These are phyloP conservation scores for Kwoniella shandongensis DNA, from an alignment of 768 basidiomycete species.

Conservation along the genomic window DNA sequence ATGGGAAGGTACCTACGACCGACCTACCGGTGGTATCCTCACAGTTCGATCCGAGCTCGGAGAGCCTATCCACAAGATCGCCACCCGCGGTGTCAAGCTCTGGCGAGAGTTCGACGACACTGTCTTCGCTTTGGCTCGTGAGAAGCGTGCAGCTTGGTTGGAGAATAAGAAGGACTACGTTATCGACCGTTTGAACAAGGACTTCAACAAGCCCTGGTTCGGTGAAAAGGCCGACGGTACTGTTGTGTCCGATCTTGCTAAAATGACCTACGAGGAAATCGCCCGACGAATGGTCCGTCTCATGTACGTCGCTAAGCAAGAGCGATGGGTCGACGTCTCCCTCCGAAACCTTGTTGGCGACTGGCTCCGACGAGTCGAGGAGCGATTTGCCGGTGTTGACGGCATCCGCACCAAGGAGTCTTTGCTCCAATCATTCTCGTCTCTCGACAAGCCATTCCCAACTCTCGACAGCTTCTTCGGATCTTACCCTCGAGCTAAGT, in stretches of 20 bases:
- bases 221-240: conserved; percentile 90
- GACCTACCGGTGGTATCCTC: conserved; percentile 91
- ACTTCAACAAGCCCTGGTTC: conserved; percentile 86
- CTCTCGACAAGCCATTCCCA: conserved; percentile 75
- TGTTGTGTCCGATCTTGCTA: conserved; percentile 78
- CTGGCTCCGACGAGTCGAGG: conserved; percentile 93
- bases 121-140: conserved; percentile 91
- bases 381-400: conserved; percentile 88
- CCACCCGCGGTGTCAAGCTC: conserved; percentile 91
- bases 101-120: conserved; percentile 99
- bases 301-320: conserved; percentile 90
- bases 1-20: conserved; percentile 90
- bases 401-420: conserved; percentile 74
- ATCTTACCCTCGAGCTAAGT: conserved; percentile 74
- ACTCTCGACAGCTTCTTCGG: conserved; percentile 75
- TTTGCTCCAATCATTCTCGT: conserved; percentile 74
- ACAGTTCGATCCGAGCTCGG: conserved; percentile 97
- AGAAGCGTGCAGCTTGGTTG: conserved; percentile 89
- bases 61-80: conserved; percentile 99
- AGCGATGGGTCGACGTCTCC: conserved; percentile 88
- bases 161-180: conserved; percentile 81
- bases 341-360: conserved; percentile 92
- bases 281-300: conserved; percentile 85
- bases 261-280: conserved; percentile 99
- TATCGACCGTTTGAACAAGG: conserved; percentile 85